Evolutionary conservation across 2,329 filamentous ascomycete genomes (phyloP), one percentile per base, ranked within the genome.

Genomic region (Lasiodiplodia gonubiensis): DNA sequence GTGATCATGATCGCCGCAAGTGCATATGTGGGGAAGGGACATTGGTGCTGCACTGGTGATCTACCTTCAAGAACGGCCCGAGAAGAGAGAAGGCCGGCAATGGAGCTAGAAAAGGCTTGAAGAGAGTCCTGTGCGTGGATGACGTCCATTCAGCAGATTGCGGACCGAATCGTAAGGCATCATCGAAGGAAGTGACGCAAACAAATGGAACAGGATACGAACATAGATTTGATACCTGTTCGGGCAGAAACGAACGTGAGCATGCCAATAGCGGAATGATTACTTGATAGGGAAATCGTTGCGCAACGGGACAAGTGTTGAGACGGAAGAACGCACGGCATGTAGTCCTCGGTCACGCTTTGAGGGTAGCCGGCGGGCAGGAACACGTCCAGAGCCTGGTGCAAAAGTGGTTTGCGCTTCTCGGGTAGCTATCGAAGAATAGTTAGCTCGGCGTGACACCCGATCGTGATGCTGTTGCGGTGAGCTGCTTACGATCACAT

Each of bases 311-410:
- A 27, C 59, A 63, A 46, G 46, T 51, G 59, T 51, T 61, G 21
- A 8, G 55, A 60, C n/a, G 33, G 35, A 14, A 57, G 35, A 11
- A 68, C 66, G 39, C 46, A 96, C 81, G 90, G 85, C 4, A 93
- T 83, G 78, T 97, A 97, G 78, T 97, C 93, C 16, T 87, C 82
- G 1, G 91, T 94, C 35, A 97, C 94, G 59, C 90, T 95, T 71
- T 93, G 87, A 0, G 93, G 94, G 78, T 90, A 97, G n/a, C 93
- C 93, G 1, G 91, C 89, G 0, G 94, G 94, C 1, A 97, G 84
- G 75, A 97, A 97, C 33, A 94, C 86, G 71, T 92, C 89, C 51
- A 93, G 76, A 2, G 87, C 70, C 66, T 70, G 77, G 71, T 79
- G 79, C 71, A 75, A 75, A 67, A 75, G 70, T 23, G 69, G 42